Evolutionary conservation across 345 rosid genomes (phyloP), one percentile per base, ranked within the genome.

Genomic region (Heritiera fomes): DNA sequence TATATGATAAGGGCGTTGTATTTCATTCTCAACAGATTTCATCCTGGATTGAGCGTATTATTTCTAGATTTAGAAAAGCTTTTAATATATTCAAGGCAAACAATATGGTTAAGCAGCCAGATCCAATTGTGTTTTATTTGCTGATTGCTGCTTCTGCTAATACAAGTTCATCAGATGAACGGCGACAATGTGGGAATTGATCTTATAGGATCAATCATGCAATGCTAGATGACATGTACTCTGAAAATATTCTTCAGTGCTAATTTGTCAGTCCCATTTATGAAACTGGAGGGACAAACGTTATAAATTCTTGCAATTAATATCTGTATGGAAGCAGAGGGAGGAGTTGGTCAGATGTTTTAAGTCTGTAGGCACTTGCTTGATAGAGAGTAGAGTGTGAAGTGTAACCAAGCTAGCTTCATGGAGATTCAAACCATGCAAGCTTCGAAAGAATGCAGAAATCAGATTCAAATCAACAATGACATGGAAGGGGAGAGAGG

Each of bases 211-310:
- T n/a, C n/a, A n/a, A 53, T 55, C 49, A 55, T 34, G 49, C 63
- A 55, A 34, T 18, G 18, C 14, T 11, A 72, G 63, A 38, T 34
- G 63, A 55, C 6, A 38, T 10, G 1, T 15, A 65, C 20, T 55
- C n/a, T 11, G 17, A 30, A 70, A 69, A 38, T 10, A 67, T 28
- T 12, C 17, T 30, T 50, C 55, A 76, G 55, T 15, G 20, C 50
- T 34, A 38, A 60, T 78, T 78, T 68, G 28, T 77, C 32, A 13
- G 17, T 72, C 8, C 70, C 81, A 77, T 75, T 71, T 43, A 76
- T 56, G 79, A 49, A 76, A 47, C 65, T 77, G 71, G 50, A 11
- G 68, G 45, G 34, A 12, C 17, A 12, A 49, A 13, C 15, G 12
- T 14, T 14, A 15, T 52, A 14, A 52, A 52, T 14, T 50, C 23